Conservation (phyloP, 108 stramenopile genomes). For the Skeletonema tropicum region DNA sequence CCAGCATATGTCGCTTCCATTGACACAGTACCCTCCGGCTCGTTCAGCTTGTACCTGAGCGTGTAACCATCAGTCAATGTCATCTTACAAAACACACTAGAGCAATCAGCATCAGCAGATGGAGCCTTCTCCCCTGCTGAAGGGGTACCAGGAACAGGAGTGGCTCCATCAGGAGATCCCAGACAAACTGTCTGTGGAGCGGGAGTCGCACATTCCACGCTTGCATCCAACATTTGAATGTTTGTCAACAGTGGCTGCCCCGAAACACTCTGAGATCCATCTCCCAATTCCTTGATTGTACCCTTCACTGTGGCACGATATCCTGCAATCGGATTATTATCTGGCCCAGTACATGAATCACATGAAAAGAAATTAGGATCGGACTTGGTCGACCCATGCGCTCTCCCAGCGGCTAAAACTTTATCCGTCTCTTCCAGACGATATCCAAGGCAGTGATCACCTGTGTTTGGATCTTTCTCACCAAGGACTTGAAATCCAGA, state of each 20-base stretch:
- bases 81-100: neutral
- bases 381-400: slow-evolving; percentile 2
- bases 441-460: slow-evolving; percentile 25
- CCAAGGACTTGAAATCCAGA: slow-evolving; percentile 35
- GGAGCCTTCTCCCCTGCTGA: neutral
- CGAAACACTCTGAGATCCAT: slow-evolving; percentile 17
- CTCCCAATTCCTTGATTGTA: slow-evolving; percentile 18
- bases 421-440: slow-evolving; percentile 26
- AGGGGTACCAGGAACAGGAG: too few species aligned
- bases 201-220: neutral
- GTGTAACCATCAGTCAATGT: neutral
- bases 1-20: slow-evolving; percentile 24
- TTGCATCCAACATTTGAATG: slow-evolving; percentile 1
- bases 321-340: slow-evolving; percentile 13
- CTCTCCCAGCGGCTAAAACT: slow-evolving; percentile 12
- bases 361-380: neutral
- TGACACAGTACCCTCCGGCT: neutral
- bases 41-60: neutral
- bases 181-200: neutral
- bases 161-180: slow-evolving; percentile 11
- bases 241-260: slow-evolving; percentile 24
- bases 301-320: slow-evolving; percentile 35
- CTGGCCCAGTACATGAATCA: slow-evolving; percentile 16
- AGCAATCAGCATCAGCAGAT: slow-evolving; percentile 1
- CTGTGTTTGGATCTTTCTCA: slow-evolving; percentile 18